Evolutionary conservation across 352 stramenopile genomes (phyloP).

Genomic region (Pythium coloratum): DNA sequence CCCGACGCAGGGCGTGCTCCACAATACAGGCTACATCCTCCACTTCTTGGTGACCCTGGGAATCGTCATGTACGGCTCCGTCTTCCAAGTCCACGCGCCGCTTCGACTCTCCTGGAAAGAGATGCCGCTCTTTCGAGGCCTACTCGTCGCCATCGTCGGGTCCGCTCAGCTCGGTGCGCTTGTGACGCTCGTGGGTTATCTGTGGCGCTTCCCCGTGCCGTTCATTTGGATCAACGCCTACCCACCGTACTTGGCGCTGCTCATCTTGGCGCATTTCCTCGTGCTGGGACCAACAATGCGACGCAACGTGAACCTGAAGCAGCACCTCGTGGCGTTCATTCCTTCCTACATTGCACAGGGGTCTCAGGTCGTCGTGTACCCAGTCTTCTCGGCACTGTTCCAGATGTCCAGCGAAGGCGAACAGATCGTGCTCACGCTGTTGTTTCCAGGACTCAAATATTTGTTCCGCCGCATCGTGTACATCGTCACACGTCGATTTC

Average conservation of each 20-base stretch:
- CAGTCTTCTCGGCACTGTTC: slow-evolving; percentile 8
- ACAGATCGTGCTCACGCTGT: neutral
- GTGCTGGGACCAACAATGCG: neutral
- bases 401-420: neutral
- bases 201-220: slow-evolving; percentile 20
- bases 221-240: neutral
- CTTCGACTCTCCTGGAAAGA: neutral
- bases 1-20: neutral
- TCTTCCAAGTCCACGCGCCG: slow-evolving; percentile 3
- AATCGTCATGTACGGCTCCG: neutral
- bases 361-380: slow-evolving; percentile 17
- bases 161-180: neutral
- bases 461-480: neutral
- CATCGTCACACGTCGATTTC: neutral
- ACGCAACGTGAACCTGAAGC: neutral
- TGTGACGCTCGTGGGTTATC: neutral
- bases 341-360: slow-evolving; percentile 5
- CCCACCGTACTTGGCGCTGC: neutral
- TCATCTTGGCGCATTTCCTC: neutral
- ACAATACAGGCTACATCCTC: neutral
- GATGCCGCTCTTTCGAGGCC: neutral
- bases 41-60: neutral
- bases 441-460: slow-evolving; percentile 12
- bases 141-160: neutral
- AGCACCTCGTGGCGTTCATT: neutral